Conservation (phyloP, 2,329 filamentous ascomycete genomes). For the Rutstroemia sp. region DNA sequence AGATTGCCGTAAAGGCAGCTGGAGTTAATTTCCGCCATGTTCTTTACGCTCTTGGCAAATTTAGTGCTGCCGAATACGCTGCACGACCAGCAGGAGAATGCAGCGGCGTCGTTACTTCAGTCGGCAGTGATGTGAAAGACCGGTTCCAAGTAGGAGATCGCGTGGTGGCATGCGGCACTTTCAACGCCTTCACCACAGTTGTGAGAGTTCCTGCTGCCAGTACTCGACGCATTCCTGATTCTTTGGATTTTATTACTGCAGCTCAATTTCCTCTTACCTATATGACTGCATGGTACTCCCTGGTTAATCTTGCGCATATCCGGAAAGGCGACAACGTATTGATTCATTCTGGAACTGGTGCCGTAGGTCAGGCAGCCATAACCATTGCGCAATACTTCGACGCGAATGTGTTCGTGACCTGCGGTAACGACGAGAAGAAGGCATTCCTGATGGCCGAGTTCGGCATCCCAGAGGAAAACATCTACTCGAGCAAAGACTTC, state of each 20-base stretch:
- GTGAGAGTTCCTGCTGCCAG: constrained; percentile 18
- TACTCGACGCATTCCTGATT: constrained; percentile 14
- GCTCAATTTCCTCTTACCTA: constrained; percentile 21
- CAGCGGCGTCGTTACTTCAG: neutral
- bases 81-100: neutral
- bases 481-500: neutral
- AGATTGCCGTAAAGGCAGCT: constrained; percentile 26
- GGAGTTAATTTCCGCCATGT: constrained; percentile 28
- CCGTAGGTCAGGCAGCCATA: constrained; percentile 29
- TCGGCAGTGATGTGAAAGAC: neutral
- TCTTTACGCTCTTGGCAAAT: constrained; percentile 28
- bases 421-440: neutral
- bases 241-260: constrained; percentile 18
- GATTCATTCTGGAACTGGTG: constrained; percentile 28
- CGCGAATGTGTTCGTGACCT: constrained; percentile 32
- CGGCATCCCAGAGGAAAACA: neutral
- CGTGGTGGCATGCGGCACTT: constrained; percentile 6
- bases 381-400: constrained; percentile 23
- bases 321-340: constrained; percentile 26
- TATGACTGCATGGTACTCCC: constrained; percentile 22
- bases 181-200: constrained; percentile 19
- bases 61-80: constrained; percentile 25
- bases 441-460: neutral
- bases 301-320: constrained; percentile 22
- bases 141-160: neutral